Evolutionary conservation across 1,139 yeast species (phyloP).

Genomic region (Meyerozyma elateridarum): DNA sequence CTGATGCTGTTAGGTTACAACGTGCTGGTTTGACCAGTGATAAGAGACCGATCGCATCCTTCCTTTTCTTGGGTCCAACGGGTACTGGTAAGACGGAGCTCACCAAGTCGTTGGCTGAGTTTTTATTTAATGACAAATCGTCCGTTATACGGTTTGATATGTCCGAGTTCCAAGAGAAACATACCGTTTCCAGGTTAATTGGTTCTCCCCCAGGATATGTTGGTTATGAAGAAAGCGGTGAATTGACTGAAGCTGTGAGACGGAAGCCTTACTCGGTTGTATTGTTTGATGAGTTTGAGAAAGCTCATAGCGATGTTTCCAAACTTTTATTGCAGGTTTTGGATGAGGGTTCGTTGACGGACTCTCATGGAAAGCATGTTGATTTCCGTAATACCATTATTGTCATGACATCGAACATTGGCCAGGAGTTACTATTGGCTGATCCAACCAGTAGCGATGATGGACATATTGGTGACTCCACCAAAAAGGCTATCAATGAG

Average conservation of each 20-base stretch:
- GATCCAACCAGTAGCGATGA: constrained; percentile 44
- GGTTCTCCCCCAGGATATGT: constrained; percentile 99
- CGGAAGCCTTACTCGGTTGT: constrained; percentile 93
- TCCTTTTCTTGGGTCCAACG: constrained; percentile 94
- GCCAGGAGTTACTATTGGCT: constrained; percentile 77
- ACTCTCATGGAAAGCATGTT: constrained; percentile 88
- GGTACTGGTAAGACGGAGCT: constrained; percentile 98
- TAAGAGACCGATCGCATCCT: constrained; percentile 91
- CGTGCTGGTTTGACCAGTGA: constrained; percentile 95
- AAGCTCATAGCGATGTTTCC: constrained; percentile 92
- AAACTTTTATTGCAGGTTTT: constrained; percentile 84
- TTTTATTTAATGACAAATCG: constrained; percentile 80
- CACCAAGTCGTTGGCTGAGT: constrained; percentile 87
- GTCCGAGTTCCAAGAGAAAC: constrained; percentile 97
- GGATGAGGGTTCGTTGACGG: constrained; percentile 93
- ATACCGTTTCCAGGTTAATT: constrained; percentile 79
- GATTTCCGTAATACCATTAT: constrained; percentile 93
- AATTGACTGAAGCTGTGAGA: constrained; percentile 90
- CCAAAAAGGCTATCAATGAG: constrained; percentile 58
- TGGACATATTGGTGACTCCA: constrained; percentile 43
- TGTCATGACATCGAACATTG: constrained; percentile 96
- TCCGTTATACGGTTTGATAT: constrained; percentile 90
- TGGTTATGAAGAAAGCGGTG: constrained; percentile 94
- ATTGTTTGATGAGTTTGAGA: constrained; percentile 92
- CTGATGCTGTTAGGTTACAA: constrained; percentile 93